phyloP scores from a whole-genome alignment of 2,329 filamentous ascomycete species.

The Fusarium luffae region DNA sequence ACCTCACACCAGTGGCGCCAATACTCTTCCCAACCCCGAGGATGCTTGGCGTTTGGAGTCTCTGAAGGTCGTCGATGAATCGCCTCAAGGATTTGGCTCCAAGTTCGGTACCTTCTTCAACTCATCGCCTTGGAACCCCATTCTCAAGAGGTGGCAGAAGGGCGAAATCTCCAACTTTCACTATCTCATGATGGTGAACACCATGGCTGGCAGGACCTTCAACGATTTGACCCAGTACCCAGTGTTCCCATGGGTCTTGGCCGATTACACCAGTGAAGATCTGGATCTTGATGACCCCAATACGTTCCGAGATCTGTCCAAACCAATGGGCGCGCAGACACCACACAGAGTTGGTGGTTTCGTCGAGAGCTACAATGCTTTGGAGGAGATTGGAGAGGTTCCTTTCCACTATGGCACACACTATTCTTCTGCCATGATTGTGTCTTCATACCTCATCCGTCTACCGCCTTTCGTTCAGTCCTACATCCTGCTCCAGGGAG shows the following conservation, averaged over 20 bases:
- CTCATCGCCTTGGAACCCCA: slow-evolving; percentile 80
- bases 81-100: slow-evolving; percentile 75
- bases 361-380: slow-evolving; percentile 83
- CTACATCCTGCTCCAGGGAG: slow-evolving; percentile 93
- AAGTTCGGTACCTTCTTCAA: slow-evolving; percentile 95
- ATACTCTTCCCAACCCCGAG: slow-evolving; percentile 79
- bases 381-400: slow-evolving; percentile 91
- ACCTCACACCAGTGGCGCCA: slow-evolving; percentile 79
- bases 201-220: slow-evolving; percentile 95
- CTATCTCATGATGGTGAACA: slow-evolving; percentile 98
- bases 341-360: slow-evolving; percentile 80
- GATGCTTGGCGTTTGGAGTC: slow-evolving; percentile 93
- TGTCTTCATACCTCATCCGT: slow-evolving; percentile 94
- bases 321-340: slow-evolving; percentile 95
- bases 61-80: slow-evolving; percentile 73
- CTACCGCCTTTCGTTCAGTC: slow-evolving; percentile 97
- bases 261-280: slow-evolving; percentile 94
- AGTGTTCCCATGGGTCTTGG: slow-evolving; percentile 96
- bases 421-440: slow-evolving; percentile 99
- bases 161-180: slow-evolving; percentile 99
- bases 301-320: slow-evolving; percentile 90
- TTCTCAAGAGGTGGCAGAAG: slow-evolving; percentile 88
- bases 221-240: slow-evolving; percentile 98
- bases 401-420: slow-evolving; percentile 98
- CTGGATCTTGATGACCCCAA: slow-evolving; percentile 86